Evolutionary conservation across 164 flowering plant genomes (phyloP).

Genomic region (Vitis labrusca): DNA sequence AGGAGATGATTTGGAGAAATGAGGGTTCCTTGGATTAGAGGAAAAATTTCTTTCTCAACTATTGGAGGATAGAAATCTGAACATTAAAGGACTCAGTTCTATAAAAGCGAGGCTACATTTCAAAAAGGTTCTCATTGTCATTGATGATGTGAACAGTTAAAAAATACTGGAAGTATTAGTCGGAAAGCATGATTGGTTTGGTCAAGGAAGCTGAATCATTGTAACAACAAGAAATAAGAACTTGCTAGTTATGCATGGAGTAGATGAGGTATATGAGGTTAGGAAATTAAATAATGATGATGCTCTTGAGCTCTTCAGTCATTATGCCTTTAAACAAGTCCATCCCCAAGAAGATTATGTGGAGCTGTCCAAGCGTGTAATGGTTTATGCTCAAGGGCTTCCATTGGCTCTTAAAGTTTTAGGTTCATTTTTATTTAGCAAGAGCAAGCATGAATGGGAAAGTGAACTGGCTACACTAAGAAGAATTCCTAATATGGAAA

Average conservation of each 20-base stretch:
- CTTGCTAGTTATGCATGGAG: background rate
- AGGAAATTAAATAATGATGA: background rate
- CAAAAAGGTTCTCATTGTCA: slow-evolving; percentile 10
- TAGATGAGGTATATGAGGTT: background rate
- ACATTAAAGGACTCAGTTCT: background rate
- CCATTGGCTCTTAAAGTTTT: slow-evolving; percentile 15
- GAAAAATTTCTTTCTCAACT: too few species aligned
- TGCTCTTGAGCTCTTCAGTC: slow-evolving; percentile 8
- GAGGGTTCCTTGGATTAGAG: too few species aligned
- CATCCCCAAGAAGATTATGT: background rate
- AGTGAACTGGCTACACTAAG: background rate
- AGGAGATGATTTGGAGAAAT: too few species aligned
- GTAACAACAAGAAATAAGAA: slow-evolving; percentile 7
- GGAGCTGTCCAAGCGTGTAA: background rate
- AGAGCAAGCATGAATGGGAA: background rate
- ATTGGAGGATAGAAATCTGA: too few species aligned
- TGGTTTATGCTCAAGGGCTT: background rate
- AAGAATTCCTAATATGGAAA: background rate
- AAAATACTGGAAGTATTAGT: background rate
- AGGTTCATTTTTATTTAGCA: background rate
- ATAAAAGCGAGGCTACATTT: background rate
- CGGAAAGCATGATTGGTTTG: background rate
- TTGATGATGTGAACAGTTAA: slow-evolving; percentile 4
- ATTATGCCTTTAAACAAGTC: slow-evolving; percentile 4
- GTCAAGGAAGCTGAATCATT: slow-evolving; percentile 11